Base-by-base conservation (phyloP, 768 basidiomycete genomes). In the Neoboletus magnificus region DNA sequence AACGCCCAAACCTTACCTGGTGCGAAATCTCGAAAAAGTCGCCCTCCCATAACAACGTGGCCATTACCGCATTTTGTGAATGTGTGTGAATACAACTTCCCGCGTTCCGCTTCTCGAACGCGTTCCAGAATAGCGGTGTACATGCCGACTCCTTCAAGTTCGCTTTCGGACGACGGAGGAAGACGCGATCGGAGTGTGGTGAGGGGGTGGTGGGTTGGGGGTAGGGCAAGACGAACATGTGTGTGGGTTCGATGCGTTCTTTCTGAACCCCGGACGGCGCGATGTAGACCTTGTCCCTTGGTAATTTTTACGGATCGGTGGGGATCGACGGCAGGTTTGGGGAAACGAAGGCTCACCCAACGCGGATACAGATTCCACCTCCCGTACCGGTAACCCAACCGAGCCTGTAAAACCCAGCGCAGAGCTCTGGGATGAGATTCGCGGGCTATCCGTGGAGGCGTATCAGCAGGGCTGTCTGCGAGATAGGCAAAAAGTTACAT, bases 331-430 rank as follows among this genome's bases (percentile, higher is more conserved):
- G 16, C 27, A 10, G 27, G 18, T 16, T 11, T 29, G 2, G 12
- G 1, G n/a, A 36, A 9, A 39, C 25, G 18, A 13, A 40, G 11
- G 66, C 83, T 15, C 57, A 88, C 89, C 79, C 84, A 41, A 77
- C 69, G 20, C 88, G 81, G 57, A 92, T 91, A 57, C 82, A 84
- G 56, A 91, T 90, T 1, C 89, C 89, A 25, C 84, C 85, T 7
- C 91, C 92, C 2, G 93, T 94, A 16, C 93, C 92, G 3, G 92
- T 94, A 1, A 94, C 93, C 93, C 93, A 94, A 15, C 93, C 93
- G 22, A 94, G 80, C 73, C 58, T 80, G 80, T 94, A 94, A 71
- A 95, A 94, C 7, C 84, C 82, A 42, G 82, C 76, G 69, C 93
- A 95, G 1, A 95, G 79, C 65, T 91, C 89, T 32, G 89, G 89